These are phyloP conservation scores for Russula compacta DNA, from an alignment of 768 basidiomycete genomes.

Conservation along the genomic window DNA sequence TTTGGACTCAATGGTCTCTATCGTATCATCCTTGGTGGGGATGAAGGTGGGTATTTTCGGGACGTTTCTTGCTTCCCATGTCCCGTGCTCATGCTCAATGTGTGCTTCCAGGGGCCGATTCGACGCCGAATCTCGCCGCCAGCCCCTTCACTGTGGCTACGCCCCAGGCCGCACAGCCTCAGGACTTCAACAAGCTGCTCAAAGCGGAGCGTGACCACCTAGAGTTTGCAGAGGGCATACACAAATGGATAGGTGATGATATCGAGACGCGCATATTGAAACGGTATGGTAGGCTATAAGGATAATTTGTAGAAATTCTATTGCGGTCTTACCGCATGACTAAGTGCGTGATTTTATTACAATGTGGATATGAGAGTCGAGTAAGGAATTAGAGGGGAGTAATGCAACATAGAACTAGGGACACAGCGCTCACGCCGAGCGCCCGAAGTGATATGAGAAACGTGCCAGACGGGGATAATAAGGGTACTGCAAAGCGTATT, in stretches of 20 bases:
- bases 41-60: slow-evolving; percentile 57
- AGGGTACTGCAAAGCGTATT: neutral
- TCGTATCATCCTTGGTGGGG: slow-evolving; percentile 82
- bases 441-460: slow-evolving; percentile 1
- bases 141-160: slow-evolving; percentile 54
- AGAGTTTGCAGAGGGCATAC: slow-evolving; percentile 80
- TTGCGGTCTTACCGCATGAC: neutral
- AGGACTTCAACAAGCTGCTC: slow-evolving; percentile 86
- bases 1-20: slow-evolving; percentile 96
- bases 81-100: slow-evolving; percentile 11
- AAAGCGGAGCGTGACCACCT: slow-evolving; percentile 89
- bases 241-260: slow-evolving; percentile 74
- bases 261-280: slow-evolving; percentile 70
- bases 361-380: neutral
- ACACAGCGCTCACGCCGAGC: neutral
- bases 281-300: slow-evolving; percentile 59
- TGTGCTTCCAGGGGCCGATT: slow-evolving; percentile 56
- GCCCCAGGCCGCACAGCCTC: slow-evolving; percentile 45
- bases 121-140: slow-evolving; percentile 62
- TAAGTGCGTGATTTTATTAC: neutral
- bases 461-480: neutral
- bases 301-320: slow-evolving; percentile 13
- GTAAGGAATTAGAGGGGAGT: neutral
- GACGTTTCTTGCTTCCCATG: slow-evolving; percentile 11
- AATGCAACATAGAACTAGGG: neutral